Conservation (phyloP, 2,329 filamentous ascomycete genomes). For the Orbilia brochopaga region DNA sequence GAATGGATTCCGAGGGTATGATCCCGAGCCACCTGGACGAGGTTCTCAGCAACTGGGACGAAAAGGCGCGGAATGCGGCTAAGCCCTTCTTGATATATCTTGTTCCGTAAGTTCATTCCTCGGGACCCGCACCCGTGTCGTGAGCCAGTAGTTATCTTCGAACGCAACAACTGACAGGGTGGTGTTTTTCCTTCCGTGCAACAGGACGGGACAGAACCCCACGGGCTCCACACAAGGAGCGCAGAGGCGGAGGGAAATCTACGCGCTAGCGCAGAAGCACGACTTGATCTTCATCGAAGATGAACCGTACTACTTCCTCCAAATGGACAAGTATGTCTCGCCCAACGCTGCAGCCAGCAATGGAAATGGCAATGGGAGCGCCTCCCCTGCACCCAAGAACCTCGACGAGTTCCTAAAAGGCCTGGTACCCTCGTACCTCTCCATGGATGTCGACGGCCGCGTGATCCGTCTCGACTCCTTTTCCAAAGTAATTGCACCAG, state of each 20-base stretch:
- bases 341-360: conserved; percentile 7
- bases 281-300: conserved; percentile 88
- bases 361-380: conserved; percentile 11
- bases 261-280: conserved; percentile 79
- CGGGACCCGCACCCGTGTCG: not conserved
- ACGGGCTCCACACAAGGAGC: conserved; percentile 80
- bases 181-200: conserved; percentile 10
- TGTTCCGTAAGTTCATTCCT: conserved; percentile 61
- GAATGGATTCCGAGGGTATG: conserved; percentile 72
- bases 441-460: conserved; percentile 82
- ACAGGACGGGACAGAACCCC: conserved; percentile 81
- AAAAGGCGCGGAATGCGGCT: conserved; percentile 63
- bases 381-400: conserved; percentile 61
- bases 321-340: conserved; percentile 69
- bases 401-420: conserved; percentile 75
- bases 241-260: conserved; percentile 73
- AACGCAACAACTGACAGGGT: conserved; percentile 14
- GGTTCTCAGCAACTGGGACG: conserved; percentile 71
- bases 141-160: too few relatives aligned
- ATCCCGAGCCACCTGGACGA: conserved; percentile 68
- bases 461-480: conserved; percentile 92
- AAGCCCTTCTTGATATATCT: conserved; percentile 75
- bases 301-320: conserved; percentile 92
- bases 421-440: conserved; percentile 76
- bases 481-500: conserved; percentile 86